Evolutionary conservation across 805 yeast species (phyloP).

Genomic region (Candida gorgasii): DNA sequence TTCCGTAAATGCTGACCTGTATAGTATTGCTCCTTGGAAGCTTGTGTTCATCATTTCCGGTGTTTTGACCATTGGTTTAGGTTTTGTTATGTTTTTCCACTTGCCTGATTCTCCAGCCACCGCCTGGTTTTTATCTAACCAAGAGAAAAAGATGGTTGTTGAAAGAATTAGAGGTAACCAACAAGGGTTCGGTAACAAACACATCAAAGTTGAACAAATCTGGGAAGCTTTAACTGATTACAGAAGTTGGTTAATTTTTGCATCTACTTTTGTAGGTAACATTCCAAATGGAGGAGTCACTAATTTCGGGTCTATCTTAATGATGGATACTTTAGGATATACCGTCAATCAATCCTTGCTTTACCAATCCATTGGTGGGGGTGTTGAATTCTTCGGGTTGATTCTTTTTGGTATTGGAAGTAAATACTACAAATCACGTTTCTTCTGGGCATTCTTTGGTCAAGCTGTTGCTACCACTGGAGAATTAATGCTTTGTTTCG

Average conservation of each 20-base stretch:
- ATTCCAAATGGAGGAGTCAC: slow-evolving; percentile 42
- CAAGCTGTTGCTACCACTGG: slow-evolving; percentile 24
- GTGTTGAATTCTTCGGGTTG: slow-evolving; percentile 44
- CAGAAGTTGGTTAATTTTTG: slow-evolving; percentile 36
- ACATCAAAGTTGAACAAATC: slow-evolving; percentile 38
- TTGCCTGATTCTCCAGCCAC: slow-evolving; percentile 37
- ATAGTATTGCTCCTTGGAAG: slow-evolving; percentile 58
- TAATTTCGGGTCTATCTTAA: slow-evolving; percentile 34
- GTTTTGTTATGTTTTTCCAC: slow-evolving; percentile 47
- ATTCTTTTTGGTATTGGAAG: slow-evolving; percentile 28
- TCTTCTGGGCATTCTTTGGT: slow-evolving; percentile 27
- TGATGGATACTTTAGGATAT: slow-evolving; percentile 27
- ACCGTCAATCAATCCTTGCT: slow-evolving; percentile 37
- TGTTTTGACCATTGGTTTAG: slow-evolving; percentile 52
- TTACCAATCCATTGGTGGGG: slow-evolving; percentile 50
- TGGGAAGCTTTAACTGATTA: slow-evolving; percentile 36
- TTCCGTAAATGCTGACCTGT: slow-evolving; percentile 35
- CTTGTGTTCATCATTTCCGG: slow-evolving; percentile 62
- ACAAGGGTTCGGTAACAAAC: slow-evolving; percentile 45
- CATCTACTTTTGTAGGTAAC: slow-evolving; percentile 24
- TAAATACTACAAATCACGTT: slow-evolving; percentile 26
- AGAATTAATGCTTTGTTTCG: slow-evolving; percentile 45
- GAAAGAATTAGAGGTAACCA: slow-evolving; percentile 32
- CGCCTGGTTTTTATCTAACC: slow-evolving; percentile 40
- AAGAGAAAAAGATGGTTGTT: slow-evolving; percentile 35